Evolutionary conservation across 768 basidiomycete species (phyloP).

Genomic region (Leucogyrophana mollusca): DNA sequence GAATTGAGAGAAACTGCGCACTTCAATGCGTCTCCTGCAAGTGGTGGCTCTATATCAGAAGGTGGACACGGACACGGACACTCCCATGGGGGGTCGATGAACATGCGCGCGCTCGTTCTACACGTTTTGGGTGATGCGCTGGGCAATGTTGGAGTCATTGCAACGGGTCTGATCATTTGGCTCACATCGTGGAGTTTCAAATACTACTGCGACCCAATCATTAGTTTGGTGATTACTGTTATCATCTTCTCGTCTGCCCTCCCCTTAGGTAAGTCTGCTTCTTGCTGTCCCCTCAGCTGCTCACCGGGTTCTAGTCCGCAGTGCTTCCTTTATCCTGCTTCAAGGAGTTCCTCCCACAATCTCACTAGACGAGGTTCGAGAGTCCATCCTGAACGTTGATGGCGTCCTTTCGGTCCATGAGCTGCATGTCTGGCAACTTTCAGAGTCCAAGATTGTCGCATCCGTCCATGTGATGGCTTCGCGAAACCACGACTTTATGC

Average conservation of each 20-base stretch:
- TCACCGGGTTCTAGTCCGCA: constrained; percentile 53
- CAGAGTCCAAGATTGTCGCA: constrained; percentile 91
- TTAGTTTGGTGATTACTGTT: constrained; percentile 90
- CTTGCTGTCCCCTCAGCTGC: constrained; percentile 5
- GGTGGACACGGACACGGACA: constrained; percentile 30
- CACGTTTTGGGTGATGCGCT: constrained; percentile 97
- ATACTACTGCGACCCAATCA: constrained; percentile 89
- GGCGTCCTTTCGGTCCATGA: constrained; percentile 89
- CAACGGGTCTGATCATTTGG: constrained; percentile 94
- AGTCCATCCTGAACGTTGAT: constrained; percentile 76
- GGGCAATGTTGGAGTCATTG: constrained; percentile 97
- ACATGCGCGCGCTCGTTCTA: constrained; percentile 93
- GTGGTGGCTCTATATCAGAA: constrained; percentile 15
- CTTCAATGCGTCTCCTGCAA: constrained; percentile 8
- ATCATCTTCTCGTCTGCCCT: constrained; percentile 97
- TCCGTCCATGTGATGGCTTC: constrained; percentile 92
- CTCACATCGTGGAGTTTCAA: constrained; percentile 80
- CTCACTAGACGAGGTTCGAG: constrained; percentile 84
- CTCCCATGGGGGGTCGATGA: constrained; percentile 77
- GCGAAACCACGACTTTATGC: constrained; percentile 87
- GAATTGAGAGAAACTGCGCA: constrained; percentile 7
- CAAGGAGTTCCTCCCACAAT: constrained; percentile 92
- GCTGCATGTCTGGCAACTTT: constrained; percentile 96
- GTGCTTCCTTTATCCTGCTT: constrained; percentile 90
- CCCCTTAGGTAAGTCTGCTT: constrained; percentile 65